These are phyloP conservation scores for Wickerhamomyces sydowiorum DNA, from an alignment of 805 yeast species.

Conservation along the genomic window DNA sequence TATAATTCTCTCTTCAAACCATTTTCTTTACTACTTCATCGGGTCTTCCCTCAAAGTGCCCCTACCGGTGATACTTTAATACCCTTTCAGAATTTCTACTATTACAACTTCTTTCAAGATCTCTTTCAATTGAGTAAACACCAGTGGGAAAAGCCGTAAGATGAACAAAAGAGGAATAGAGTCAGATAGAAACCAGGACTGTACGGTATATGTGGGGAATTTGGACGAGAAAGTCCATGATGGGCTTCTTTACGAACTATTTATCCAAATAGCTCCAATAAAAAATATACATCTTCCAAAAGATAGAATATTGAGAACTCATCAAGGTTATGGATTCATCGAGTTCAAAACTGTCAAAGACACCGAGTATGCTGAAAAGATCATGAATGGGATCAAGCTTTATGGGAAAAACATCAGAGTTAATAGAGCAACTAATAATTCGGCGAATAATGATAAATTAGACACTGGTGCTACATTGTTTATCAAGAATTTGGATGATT, in stretches of 20 bases:
- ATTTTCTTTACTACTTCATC: no score
- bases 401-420: slow-evolving; percentile 58
- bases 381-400: slow-evolving; percentile 55
- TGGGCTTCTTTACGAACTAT: slow-evolving; percentile 68
- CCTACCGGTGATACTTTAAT: no score
- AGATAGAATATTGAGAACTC: slow-evolving; percentile 62
- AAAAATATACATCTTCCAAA: slow-evolving; percentile 67
- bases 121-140: no score
- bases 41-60: no score
- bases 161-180: background rate
- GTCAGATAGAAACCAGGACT: slow-evolving; percentile 49
- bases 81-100: background rate
- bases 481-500: slow-evolving; percentile 60
- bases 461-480: slow-evolving; percentile 65
- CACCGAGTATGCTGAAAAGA: slow-evolving; percentile 60
- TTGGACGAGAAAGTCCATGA: slow-evolving; percentile 74
- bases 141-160: background rate
- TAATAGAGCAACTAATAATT: slow-evolving; percentile 31
- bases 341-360: slow-evolving; percentile 58
- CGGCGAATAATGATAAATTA: slow-evolving; percentile 13
- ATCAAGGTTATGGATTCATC: slow-evolving; percentile 87
- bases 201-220: slow-evolving; percentile 76
- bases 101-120: no score
- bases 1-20: no score
- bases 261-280: slow-evolving; percentile 81